Base-by-base conservation (phyloP, 2,329 filamentous ascomycete genomes). In the Aspergillus luchuensis region DNA sequence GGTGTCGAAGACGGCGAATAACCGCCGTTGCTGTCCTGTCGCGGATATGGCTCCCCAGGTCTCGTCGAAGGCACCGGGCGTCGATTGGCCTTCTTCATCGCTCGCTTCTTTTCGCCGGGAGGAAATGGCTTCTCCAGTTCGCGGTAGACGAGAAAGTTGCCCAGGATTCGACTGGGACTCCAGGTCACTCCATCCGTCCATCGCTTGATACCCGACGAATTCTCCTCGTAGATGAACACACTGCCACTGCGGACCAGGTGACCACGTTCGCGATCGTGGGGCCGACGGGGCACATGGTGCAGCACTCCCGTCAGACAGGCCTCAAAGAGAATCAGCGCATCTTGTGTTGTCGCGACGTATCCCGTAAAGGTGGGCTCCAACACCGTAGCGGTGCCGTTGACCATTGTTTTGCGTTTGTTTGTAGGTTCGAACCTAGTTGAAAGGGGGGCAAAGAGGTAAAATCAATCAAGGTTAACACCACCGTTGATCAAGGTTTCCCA, bases 171-270 rank as follows among this genome's bases (percentile, higher is more conserved):
- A 75, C 89, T 96, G 0, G 93, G 93, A 67, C 91, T 96, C 93
- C 93, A 97, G 6, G 89, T 89, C 10, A 94, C 87, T 13, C 93
- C 92, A 68, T 97, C 93, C 0, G 92, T 97, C 93, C 93, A 97
- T 58, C 93, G 85, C 79, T 96, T 96, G 78, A 97, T 96, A 5
- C 92, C 92, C 0, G 92, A 96, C 0, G 91, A 89, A 63, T 91
- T 89, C 74, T 97, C 92, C 71, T 96, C 92, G 75, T 97, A 97
- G 66, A 97, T 91, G 77, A 97, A 95, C 50, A 97, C 86, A 66
- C 90, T 89, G 38, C 93, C 93, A 67, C 91, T 96, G 66, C 85
- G 85, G 72, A 97, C 95, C 55, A 96, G 85, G 19, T 86, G 83
- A 23, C 83, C 81, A 55, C 92, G 85, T 76, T 97, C 93, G 55